Evolutionary conservation across 352 stramenopile species (phyloP), one percentile per base, ranked within the genome.

Genomic region (Phytophthora megakarya): DNA sequence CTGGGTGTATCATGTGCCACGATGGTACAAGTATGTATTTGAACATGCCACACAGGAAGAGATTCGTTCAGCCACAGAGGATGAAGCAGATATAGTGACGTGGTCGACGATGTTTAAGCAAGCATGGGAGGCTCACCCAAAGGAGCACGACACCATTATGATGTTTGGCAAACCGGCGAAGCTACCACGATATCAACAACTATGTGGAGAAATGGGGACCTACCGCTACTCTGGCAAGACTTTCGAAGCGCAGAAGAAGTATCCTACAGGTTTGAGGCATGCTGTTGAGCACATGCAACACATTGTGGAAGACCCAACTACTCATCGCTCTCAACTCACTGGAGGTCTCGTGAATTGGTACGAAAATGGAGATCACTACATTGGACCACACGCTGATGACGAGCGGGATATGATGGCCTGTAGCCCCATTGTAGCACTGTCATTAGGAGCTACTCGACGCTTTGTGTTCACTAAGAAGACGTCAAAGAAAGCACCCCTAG

Each of bases 321-420:
- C 70, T 3, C 45, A 49, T 8, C 46, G 21, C 13, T 76, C 65
- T 23, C 50, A 50, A 16, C 53, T 85, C 21, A 87, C 84, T 50
- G 67, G 63, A 23, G 84, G 75, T 32, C 68, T 97, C 4, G 56
- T 91, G 23, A 97, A 96, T 53, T 97, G 87, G 89, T 97, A 97
- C 58, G 73, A 76, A 5, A 66, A 91, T 44, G 84, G 82, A 23
- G 70, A 93, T 37, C 82, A 97, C 59, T 89, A 89, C 61, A 92
- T 97, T 40, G 89, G 86, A 7, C 72, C 85, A 0, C 89, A 95
- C 51, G 75, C 81, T 0, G 89, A 97, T 49, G 73, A 93, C 48
- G 86, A 92, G 51, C 42, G 60, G 8, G 67, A 78, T 23, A 72
- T 97, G 35, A 62, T 80, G 22, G 32, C 42, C 7, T 49, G 70